Percentiles rank a stretch among this genome's conserved stretches.
These are phyloP conservation scores for Ceratocystis cacaofunesta DNA, from an alignment of 2,329 filamentous ascomycete species.

Conservation along the genomic window DNA sequence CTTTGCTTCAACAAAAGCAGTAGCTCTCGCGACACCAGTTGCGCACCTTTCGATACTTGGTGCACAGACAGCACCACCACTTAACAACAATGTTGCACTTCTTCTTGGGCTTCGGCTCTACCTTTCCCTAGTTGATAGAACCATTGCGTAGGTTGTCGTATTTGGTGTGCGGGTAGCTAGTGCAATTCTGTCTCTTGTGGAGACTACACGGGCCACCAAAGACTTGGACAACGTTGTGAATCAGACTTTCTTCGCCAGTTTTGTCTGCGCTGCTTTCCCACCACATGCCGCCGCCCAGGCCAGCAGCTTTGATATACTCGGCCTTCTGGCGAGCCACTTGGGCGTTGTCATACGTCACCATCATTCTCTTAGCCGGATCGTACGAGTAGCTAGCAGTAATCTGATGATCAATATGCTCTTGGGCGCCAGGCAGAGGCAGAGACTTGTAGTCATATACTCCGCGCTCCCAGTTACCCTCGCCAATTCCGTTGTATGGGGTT, in stretches of 20 bases:
- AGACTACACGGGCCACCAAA: conserved; percentile 40
- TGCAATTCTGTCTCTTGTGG: conserved; percentile 40
- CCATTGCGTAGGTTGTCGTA: conserved; percentile 54
- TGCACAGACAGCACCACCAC: not conserved
- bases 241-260: conserved; percentile 49
- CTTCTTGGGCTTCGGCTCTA: conserved; percentile 18
- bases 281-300: conserved; percentile 89
- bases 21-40: not conserved
- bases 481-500: conserved; percentile 52
- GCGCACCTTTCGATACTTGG: conserved; percentile 17
- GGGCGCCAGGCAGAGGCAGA: conserved; percentile 53
- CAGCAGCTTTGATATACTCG: conserved; percentile 48
- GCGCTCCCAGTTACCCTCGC: conserved; percentile 68
- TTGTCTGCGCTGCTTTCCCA: conserved; percentile 82
- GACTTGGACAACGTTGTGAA: conserved; percentile 44
- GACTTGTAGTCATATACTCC: conserved; percentile 83
- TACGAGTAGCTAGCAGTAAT: conserved; percentile 66
- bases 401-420: conserved; percentile 48
- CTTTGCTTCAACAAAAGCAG: not conserved
- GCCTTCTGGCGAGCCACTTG: conserved; percentile 55
- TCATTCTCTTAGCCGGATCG: conserved; percentile 41
- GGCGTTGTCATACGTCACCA: conserved; percentile 70
- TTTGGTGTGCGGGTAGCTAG: conserved; percentile 49
- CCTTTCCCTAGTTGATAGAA: conserved; percentile 30
- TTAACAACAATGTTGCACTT: not conserved